These are phyloP conservation scores for Anisodus acutangulus DNA, from an alignment of 257 asterid species.

Conservation along the genomic window DNA sequence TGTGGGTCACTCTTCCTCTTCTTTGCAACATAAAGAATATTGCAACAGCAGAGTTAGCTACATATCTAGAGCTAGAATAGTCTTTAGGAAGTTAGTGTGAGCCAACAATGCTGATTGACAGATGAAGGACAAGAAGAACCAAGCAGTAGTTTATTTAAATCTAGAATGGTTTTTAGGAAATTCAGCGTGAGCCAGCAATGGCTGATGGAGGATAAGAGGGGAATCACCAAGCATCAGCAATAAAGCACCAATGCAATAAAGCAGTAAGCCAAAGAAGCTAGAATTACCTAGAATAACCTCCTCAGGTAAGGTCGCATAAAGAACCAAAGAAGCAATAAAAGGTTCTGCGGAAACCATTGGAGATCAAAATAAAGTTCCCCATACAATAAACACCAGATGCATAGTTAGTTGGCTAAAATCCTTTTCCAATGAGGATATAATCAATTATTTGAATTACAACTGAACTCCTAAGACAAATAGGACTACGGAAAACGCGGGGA, in stretches of 20 bases:
- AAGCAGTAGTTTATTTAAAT: neutral
- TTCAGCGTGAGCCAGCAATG: neutral
- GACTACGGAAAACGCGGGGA: neutral
- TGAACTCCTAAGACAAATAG: conserved; percentile 19
- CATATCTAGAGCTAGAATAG: conserved; percentile 14
- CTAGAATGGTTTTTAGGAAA: neutral
- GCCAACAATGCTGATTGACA: neutral
- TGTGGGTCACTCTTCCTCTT: neutral
- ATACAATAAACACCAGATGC: neutral
- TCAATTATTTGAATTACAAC: neutral
- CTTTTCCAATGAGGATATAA: neutral
- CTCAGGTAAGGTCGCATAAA: conserved; percentile 17
- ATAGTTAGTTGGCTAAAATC: neutral
- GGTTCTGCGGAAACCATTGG: conserved; percentile 23
- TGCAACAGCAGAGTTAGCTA: neutral
- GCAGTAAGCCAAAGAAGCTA: conserved; percentile 10
- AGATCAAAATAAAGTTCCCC: conserved; percentile 17
- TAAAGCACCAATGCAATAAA: neutral
- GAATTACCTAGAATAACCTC: conserved; percentile 24
- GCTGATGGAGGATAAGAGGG: conserved; percentile 12
- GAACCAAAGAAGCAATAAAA: conserved; percentile 14
- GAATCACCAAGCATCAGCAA: neutral
- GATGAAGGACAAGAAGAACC: conserved; percentile 8
- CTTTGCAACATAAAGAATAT: neutral
- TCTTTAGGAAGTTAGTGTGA: neutral